phyloP scores from a whole-genome alignment of 805 yeast species.

The Kazachstania psychrophila region DNA sequence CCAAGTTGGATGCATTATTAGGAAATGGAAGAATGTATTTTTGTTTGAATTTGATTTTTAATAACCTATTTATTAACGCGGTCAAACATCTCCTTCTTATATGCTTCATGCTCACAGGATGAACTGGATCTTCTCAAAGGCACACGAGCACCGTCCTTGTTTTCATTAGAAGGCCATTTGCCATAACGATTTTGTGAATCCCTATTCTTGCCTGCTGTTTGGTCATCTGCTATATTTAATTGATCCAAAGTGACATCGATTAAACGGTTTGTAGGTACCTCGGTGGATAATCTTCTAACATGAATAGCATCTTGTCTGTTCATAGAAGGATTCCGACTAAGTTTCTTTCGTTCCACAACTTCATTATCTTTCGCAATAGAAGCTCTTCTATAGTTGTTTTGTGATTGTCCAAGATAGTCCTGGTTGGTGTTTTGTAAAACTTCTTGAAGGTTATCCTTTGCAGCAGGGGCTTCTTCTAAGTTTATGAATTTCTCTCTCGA shows the following conservation, averaged over 20 bases:
- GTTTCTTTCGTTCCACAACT: neutral
- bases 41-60: too few relatives aligned
- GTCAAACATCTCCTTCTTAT: conserved; percentile 14
- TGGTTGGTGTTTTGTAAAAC: conserved; percentile 1
- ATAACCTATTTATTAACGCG: too few relatives aligned
- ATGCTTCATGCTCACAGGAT: conserved; percentile 14
- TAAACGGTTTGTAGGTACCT: conserved; percentile 1
- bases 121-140: conserved; percentile 13
- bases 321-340: neutral
- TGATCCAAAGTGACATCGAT: neutral
- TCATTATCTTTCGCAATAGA: neutral
- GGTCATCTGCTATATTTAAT: too few relatives aligned
- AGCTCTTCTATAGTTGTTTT: conserved; percentile 4
- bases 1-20: neutral
- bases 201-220: too few relatives aligned
- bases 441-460: conserved; percentile 6
- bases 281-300: conserved; percentile 5
- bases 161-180: too few relatives aligned
- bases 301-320: conserved; percentile 5
- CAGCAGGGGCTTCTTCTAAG: conserved; percentile 6
- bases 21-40: too few relatives aligned
- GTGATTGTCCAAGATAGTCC: conserved; percentile 3
- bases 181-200: too few relatives aligned
- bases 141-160: neutral
- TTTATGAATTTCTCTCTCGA: conserved; percentile 2